Evolutionary conservation across 305 asterid species (phyloP).

Genomic region (Petunia hybrid): DNA sequence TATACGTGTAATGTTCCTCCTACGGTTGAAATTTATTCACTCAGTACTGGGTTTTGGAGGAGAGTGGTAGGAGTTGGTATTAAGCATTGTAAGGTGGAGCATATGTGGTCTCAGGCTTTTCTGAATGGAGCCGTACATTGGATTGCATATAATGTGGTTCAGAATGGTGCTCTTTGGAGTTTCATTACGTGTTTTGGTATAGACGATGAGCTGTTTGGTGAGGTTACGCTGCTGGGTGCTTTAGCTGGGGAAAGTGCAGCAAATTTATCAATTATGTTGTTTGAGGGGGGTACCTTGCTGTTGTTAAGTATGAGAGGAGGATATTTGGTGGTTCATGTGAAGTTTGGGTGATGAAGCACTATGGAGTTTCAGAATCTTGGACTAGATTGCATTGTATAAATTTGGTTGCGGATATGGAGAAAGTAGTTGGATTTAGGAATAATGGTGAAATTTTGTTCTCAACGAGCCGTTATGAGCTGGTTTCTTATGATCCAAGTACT

Average conservation of each 20-base stretch:
- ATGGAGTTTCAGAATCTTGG: constrained; percentile 64
- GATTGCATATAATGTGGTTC: constrained; percentile 46
- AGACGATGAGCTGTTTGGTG: constrained; percentile 53
- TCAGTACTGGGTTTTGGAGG: constrained; percentile 55
- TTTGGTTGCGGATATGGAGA: constrained; percentile 37
- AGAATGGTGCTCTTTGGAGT: constrained; percentile 25
- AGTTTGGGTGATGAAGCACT: constrained; percentile 70
- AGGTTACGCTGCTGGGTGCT: constrained; percentile 52
- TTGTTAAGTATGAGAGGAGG: constrained; percentile 37
- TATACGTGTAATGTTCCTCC: too few relatives aligned
- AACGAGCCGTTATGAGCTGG: constrained; percentile 39
- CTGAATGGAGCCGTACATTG: constrained; percentile 58
- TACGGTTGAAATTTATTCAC: constrained; percentile 34
- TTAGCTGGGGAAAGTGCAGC: constrained; percentile 39
- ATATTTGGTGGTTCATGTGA: constrained; percentile 34
- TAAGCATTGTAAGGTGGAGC: constrained; percentile 43
- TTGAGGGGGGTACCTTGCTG: constrained; percentile 48
- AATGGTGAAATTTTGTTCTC: constrained; percentile 55
- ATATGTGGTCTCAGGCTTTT: constrained; percentile 51
- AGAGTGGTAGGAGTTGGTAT: constrained; percentile 36
- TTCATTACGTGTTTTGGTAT: constrained; percentile 54
- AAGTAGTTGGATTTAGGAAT: constrained; percentile 49
- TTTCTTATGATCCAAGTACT: constrained; percentile 43
- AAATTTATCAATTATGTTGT: constrained; percentile 34
- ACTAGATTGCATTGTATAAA: constrained; percentile 48